A percentile compares a stretch with the other conserved stretches of the same genome.
phyloP scores from a whole-genome alignment of 768 basidiomycete genomes.

The Suillus paluster region DNA sequence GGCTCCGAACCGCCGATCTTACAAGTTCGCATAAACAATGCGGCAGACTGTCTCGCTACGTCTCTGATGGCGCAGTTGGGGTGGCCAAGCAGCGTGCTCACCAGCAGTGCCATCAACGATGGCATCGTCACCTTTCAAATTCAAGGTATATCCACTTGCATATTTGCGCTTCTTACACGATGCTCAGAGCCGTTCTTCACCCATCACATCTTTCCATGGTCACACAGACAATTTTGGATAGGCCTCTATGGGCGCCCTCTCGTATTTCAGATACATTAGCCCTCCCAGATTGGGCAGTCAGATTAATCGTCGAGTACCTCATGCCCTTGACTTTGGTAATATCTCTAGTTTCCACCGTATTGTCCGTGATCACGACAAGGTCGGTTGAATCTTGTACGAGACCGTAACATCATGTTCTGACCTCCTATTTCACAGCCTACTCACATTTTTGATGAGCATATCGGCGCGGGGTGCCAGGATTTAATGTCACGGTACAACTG shows the following conservation, averaged over 20 bases:
- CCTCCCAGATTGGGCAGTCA: neutral
- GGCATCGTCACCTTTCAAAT: too few relatives aligned
- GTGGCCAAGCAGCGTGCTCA: neutral
- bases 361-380: neutral
- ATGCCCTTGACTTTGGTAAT: neutral
- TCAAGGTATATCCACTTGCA: neutral
- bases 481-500: too few relatives aligned
- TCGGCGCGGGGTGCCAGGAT: too few relatives aligned
- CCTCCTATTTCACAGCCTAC: neutral
- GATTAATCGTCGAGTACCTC: neutral
- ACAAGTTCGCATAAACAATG: neutral
- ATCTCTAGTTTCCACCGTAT: neutral
- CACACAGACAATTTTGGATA: neutral
- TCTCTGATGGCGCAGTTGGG: neutral
- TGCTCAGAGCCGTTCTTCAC: neutral
- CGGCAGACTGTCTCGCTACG: too few relatives aligned
- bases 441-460: neutral
- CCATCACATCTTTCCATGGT: neutral
- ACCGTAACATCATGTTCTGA: neutral
- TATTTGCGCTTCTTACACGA: neutral
- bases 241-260: neutral
- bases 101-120: neutral
- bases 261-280: neutral
- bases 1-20: neutral
- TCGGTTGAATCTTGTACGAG: neutral